These are phyloP conservation scores for Paramecium biaurelia DNA, from an alignment of 73 alveolate genomes.

Conservation along the genomic window DNA sequence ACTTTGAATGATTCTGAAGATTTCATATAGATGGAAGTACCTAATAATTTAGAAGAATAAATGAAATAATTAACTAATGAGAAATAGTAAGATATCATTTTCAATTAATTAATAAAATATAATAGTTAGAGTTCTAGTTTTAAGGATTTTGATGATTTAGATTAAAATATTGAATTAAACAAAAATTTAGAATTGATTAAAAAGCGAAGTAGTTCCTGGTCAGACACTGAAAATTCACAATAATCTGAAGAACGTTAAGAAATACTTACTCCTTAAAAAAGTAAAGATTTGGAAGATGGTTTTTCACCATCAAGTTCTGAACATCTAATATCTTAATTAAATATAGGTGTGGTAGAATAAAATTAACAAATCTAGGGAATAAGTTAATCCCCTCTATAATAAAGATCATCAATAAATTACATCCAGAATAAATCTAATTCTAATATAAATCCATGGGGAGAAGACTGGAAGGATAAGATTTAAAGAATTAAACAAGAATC, in stretches of 20 bases:
- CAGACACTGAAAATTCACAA: background rate
- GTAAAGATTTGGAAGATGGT: background rate
- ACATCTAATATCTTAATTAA: slow-evolving; percentile 20
- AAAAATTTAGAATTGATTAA: background rate
- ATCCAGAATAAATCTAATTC: background rate
- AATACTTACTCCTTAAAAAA: slow-evolving; percentile 29
- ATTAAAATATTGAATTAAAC: background rate
- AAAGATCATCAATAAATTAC: background rate
- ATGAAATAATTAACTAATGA: slow-evolving; percentile 35
- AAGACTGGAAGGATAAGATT: slow-evolving; percentile 77
- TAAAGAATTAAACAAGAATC: slow-evolving; percentile 72
- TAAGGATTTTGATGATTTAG: background rate
- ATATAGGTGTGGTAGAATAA: slow-evolving; percentile 64
- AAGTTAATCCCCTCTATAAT: background rate
- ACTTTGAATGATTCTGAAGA: background rate
- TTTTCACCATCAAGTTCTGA: background rate
- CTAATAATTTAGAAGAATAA: background rate
- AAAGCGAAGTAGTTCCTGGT: slow-evolving; percentile 11
- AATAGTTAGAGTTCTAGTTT: slow-evolving; percentile 8
- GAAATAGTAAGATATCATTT: background rate
- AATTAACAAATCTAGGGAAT: background rate
- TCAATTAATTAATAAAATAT: background rate
- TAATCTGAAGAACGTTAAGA: background rate
- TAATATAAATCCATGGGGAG: slow-evolving; percentile 83
- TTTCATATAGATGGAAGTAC: background rate